Conservation (phyloP, 768 basidiomycete species). For the Hebeloma cylindrosporum region DNA sequence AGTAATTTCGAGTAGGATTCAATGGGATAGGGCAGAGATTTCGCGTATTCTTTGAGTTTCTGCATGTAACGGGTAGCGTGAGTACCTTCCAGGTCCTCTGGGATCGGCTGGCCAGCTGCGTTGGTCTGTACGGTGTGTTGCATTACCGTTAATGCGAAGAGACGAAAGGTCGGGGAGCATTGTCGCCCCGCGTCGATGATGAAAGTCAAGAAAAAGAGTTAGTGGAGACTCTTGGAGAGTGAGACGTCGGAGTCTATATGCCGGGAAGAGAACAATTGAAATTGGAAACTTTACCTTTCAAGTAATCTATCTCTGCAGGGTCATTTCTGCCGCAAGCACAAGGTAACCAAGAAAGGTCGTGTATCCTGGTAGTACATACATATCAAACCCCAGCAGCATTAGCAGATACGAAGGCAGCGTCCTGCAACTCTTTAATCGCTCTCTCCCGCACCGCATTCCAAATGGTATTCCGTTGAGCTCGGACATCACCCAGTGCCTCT, state of each 20-base stretch:
- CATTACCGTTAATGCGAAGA: slow-evolving; percentile 41
- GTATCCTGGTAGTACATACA: slow-evolving; percentile 1
- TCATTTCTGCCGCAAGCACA: too few species aligned
- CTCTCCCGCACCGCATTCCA: slow-evolving; percentile 78
- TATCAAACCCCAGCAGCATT: slow-evolving; percentile 20
- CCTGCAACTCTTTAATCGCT: slow-evolving; percentile 74
- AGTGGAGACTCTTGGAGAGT: slow-evolving; percentile 11
- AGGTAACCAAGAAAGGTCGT: not conserved
- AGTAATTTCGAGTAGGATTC: slow-evolving; percentile 79
- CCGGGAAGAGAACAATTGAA: too few species aligned
- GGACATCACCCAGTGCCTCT: slow-evolving; percentile 74
- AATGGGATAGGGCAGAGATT: slow-evolving; percentile 71
- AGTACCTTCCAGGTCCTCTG: slow-evolving; percentile 29
- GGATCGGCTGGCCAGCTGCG: slow-evolving; percentile 17
- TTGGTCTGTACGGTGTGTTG: slow-evolving; percentile 8
- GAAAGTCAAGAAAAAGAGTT: slow-evolving; percentile 17
- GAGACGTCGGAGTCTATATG: slow-evolving; percentile 27
- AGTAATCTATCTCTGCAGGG: too few species aligned
- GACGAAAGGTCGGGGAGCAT: slow-evolving; percentile 48
- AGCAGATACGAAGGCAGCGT: slow-evolving; percentile 48
- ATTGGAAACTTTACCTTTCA: too few species aligned
- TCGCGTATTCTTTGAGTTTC: slow-evolving; percentile 63
- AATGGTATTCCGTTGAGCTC: slow-evolving; percentile 66
- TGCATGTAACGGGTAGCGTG: slow-evolving; percentile 48
- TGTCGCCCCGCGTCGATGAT: slow-evolving; percentile 12